Evolutionary conservation across 805 yeast species (phyloP).

Genomic region (Candida tallmaniae): DNA sequence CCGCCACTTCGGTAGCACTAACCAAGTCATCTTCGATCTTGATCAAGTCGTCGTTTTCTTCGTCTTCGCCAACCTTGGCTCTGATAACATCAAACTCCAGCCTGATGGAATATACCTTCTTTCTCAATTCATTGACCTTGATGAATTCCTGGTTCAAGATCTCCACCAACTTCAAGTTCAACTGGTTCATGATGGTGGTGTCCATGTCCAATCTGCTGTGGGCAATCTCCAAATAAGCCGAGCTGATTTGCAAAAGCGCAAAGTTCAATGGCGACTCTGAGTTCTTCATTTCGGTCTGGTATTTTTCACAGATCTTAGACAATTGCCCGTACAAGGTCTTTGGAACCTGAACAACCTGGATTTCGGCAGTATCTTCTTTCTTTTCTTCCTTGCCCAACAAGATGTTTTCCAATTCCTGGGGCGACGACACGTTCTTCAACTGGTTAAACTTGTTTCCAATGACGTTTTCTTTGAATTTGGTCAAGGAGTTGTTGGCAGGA

Average conservation of each 20-base stretch:
- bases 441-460: conserved; percentile 53
- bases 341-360: conserved; percentile 44
- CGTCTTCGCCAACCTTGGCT: conserved; percentile 45
- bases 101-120: conserved; percentile 65
- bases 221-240: conserved; percentile 59
- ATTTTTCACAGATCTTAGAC: conserved; percentile 47
- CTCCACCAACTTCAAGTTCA: conserved; percentile 52
- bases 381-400: conserved; percentile 32
- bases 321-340: conserved; percentile 74
- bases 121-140: conserved; percentile 57
- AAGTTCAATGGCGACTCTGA: conserved; percentile 47
- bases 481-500: conserved; percentile 47
- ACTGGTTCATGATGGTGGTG: conserved; percentile 50
- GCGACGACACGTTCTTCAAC: conserved; percentile 58
- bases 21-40: conserved; percentile 73
- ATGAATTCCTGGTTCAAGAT: conserved; percentile 56
- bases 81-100: conserved; percentile 66
- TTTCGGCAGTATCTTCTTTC: conserved; percentile 10
- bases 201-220: conserved; percentile 69
- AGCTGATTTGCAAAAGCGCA: conserved; percentile 52
- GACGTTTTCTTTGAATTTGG: conserved; percentile 58
- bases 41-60: conserved; percentile 49
- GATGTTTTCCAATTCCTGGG: conserved; percentile 62
- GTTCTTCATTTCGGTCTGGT: conserved; percentile 43
- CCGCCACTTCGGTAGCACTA: conserved; percentile 72